Evolutionary conservation across 768 basidiomycete species (phyloP), one percentile per base, ranked within the genome.

Genomic region (Podaxis sp.): DNA sequence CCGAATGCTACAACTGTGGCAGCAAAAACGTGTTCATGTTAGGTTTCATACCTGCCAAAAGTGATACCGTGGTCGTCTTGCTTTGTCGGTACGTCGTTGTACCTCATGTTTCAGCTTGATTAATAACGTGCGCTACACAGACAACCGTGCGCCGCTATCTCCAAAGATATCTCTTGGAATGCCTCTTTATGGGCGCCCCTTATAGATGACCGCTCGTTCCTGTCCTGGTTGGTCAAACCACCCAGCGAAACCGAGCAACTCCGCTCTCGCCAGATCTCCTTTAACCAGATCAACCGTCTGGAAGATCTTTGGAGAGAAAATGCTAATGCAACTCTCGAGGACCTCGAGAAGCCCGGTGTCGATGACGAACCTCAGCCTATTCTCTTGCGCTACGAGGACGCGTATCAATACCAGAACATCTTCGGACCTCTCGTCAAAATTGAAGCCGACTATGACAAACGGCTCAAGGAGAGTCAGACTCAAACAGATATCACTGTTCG

Each of bases 21-120:
- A 95, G 92, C 79, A 98, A 97, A 77, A 99, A 99, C 69, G 97
- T 98, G 11, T 99, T 99, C 70, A 95, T 98, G 91, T 84, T 99
- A 16, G 97, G 97, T 3, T 99, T 99, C 69, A 99, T 99, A 68
- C 97, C 97, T 2, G 97, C 97, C 18, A 99, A 99, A 78, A 93
- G 92, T 69, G 97, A 99, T 69, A 98, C 97, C 4, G 97, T 99
- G 40, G 97, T 99, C 37, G 96, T 99, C 36, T 80, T 99, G 16
- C 82, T 99, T 16, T 99, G 95, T 71, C 90, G 96, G 95, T 95
- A 68, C 63, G 90, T 79, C 18, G 13, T 55, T 46, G 28, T n/a
- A 57, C 57, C 62, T 61, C 57, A 18, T 51, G 47, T 37, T 53
- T 32, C 25, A 50, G 40, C 37, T 25, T 21, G 32, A 55, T 61